These are phyloP conservation scores for Penicillium paradoxum DNA, from an alignment of 495 filamentous ascomycete species.

Conservation along the genomic window DNA sequence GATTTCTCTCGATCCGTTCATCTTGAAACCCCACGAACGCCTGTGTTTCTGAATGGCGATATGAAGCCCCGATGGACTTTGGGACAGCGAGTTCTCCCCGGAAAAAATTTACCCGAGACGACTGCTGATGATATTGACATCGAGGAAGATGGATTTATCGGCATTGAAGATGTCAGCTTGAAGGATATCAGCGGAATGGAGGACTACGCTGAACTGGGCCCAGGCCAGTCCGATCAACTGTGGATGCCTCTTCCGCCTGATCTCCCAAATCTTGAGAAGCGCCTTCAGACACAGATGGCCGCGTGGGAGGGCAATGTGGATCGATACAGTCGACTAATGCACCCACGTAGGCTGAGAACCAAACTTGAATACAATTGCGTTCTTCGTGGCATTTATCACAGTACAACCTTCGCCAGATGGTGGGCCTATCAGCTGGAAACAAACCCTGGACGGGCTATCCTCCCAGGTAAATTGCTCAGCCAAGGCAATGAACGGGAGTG, in stretches of 20 bases:
- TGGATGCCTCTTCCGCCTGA: conserved; percentile 25
- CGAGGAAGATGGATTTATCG: conserved; percentile 20
- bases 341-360: conserved; percentile 14
- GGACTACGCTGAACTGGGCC: conserved; percentile 9
- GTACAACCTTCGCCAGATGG: conserved; percentile 24
- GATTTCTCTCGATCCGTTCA: conserved; percentile 25
- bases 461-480: conserved; percentile 12
- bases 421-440: conserved; percentile 21
- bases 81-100: conserved; percentile 6
- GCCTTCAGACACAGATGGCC: conserved; percentile 21
- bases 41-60: conserved; percentile 28
- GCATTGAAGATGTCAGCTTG: too few relatives aligned
- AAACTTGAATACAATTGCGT: conserved; percentile 16
- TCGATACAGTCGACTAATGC: conserved; percentile 22
- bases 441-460: conserved; percentile 7
- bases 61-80: conserved; percentile 21
- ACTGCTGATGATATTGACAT: conserved; percentile 17
- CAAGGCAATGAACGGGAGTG: conserved; percentile 12
- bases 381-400: conserved; percentile 25
- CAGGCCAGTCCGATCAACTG: conserved; percentile 10
- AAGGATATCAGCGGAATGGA: conserved; percentile 11
- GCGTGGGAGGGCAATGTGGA: conserved; percentile 27
- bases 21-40: conserved; percentile 12
- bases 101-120: conserved; percentile 12
- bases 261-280: conserved; percentile 24